Evolutionary conservation across 768 basidiomycete species (phyloP).

Genomic region (Lactarius quietus): DNA sequence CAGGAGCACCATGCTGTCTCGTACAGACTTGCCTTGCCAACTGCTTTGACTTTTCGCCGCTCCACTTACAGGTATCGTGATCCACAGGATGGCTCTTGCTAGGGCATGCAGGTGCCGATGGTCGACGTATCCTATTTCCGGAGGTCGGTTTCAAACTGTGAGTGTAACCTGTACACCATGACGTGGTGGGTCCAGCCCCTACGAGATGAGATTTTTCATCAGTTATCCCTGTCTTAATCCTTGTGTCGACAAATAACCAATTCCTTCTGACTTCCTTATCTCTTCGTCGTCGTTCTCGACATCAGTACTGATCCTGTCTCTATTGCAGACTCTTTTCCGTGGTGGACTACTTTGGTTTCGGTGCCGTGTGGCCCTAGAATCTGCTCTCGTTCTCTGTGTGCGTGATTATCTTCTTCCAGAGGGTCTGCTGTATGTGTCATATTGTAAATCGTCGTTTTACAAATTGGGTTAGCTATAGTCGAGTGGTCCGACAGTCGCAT

Average conservation of each 20-base stretch:
- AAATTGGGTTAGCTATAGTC: neutral
- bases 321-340: neutral
- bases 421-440: neutral
- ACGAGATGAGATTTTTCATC: constrained; percentile 20
- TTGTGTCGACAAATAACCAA: constrained; percentile 18
- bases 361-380: neutral
- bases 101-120: no score
- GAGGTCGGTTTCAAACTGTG: neutral
- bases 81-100: no score
- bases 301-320: neutral
- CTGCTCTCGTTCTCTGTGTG: neutral
- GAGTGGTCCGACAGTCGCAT: neutral
- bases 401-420: neutral
- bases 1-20: no score
- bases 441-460: neutral
- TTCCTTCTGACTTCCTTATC: neutral
- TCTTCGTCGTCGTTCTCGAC: neutral
- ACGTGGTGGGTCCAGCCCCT: neutral
- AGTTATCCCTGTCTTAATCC: constrained; percentile 27
- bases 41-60: no score
- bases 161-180: neutral
- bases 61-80: no score
- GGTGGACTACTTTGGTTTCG: neutral
- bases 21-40: no score
- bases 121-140: neutral